Evolutionary conservation across 768 basidiomycete species (phyloP).

Genomic region (Pholiota conissans): DNA sequence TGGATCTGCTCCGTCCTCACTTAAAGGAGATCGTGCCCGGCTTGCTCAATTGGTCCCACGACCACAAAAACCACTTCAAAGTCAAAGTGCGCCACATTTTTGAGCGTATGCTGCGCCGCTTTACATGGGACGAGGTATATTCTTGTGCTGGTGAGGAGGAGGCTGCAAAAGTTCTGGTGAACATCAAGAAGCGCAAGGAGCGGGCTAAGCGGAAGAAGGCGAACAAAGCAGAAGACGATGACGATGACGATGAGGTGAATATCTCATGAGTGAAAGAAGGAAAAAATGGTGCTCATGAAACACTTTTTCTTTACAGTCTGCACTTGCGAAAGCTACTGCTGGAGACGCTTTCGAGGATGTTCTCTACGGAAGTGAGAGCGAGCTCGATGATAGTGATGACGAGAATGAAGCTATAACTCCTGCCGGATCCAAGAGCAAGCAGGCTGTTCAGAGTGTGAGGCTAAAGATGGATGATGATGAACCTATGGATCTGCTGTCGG

Average conservation of each 20-base stretch:
- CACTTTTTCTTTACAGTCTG: conserved; percentile 30
- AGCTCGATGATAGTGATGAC: conserved; percentile 71
- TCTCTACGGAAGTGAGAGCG: conserved; percentile 94
- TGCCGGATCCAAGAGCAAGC: conserved; percentile 31
- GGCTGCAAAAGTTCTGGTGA: conserved; percentile 83
- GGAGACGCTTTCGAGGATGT: conserved; percentile 98
- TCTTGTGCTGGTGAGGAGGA: conserved; percentile 75
- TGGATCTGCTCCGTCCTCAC: conserved; percentile 72
- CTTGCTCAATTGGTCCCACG: conserved; percentile 89
- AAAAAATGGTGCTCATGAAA: conserved; percentile 2
- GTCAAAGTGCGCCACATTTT: conserved; percentile 95
- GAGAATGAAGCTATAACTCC: conserved; percentile 38
- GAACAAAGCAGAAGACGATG: conserved; percentile 56
- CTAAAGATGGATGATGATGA: conserved; percentile 88
- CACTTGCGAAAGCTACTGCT: conserved; percentile 47
- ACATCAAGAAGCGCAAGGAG: conserved; percentile 96
- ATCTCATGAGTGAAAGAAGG: neutral
- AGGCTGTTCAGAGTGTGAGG: conserved; percentile 47
- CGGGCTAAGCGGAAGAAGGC: conserved; percentile 88
- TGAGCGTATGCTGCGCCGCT: conserved; percentile 90
- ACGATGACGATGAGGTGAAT: conserved; percentile 41
- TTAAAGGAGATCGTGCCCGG: conserved; percentile 79
- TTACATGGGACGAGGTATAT: conserved; percentile 84
- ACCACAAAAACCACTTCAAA: conserved; percentile 99
- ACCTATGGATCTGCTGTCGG: conserved; percentile 92